A percentile compares a stretch with the other conserved stretches of the same genome.
phyloP scores from a whole-genome alignment of 176 grass and related monocot species.

The Chloris gayana region DNA sequence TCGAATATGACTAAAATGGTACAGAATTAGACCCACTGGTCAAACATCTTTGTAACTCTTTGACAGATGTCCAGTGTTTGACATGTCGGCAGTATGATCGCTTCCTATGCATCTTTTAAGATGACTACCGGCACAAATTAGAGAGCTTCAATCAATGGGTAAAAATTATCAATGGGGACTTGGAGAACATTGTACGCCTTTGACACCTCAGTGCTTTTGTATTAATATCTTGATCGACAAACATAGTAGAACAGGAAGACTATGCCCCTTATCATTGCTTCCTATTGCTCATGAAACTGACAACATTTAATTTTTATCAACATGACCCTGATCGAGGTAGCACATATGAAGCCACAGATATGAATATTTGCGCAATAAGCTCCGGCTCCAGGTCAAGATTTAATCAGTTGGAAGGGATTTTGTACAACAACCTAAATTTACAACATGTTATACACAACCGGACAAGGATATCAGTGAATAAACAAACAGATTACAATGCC shows the following conservation, averaged over 20 bases:
- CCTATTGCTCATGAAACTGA: too few species aligned
- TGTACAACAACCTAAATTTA: constrained; percentile 21
- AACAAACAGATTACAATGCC: neutral
- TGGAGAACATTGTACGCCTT: neutral
- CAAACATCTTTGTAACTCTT: too few species aligned
- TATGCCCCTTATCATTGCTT: neutral
- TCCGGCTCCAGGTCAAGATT: neutral
- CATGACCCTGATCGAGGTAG: too few species aligned
- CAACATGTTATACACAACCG: neutral
- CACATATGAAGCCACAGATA: too few species aligned
- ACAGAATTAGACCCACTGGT: neutral
- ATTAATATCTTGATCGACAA: neutral
- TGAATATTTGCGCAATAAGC: neutral
- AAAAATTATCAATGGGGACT: too few species aligned
- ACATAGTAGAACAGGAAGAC: neutral
- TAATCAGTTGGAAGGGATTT: neutral
- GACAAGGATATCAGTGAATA: neutral
- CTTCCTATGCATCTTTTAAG: neutral
- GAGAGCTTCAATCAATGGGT: too few species aligned
- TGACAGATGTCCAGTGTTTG: neutral
- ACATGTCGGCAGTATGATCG: neutral
- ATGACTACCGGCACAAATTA: neutral
- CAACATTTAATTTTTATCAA: too few species aligned
- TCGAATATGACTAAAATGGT: neutral
- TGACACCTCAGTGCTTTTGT: neutral